Conservation (phyloP, 2,329 filamentous ascomycete genomes). For the Paraphaeosphaeria sporulosa region DNA sequence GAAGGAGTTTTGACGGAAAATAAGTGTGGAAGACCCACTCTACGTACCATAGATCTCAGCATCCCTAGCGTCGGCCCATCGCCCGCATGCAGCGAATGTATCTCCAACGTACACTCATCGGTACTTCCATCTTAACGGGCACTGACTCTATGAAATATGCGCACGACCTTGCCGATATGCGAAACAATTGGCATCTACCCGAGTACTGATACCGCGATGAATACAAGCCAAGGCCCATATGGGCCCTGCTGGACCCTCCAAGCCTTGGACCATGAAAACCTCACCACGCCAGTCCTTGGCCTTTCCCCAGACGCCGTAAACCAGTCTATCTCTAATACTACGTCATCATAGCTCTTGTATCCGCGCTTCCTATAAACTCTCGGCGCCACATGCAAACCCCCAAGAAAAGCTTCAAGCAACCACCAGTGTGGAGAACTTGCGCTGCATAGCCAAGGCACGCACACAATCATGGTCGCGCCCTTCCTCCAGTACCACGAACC, state of each 20-base stretch:
- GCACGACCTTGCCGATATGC: not conserved
- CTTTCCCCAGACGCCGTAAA: not conserved
- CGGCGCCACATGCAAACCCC: not conserved
- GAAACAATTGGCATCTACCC: not conserved
- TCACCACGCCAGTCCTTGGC: not conserved
- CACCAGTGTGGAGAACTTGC: not conserved
- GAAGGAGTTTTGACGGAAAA: no score
- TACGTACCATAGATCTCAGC: no score
- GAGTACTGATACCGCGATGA: not conserved
- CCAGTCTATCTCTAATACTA: not conserved
- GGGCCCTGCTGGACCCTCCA: not conserved
- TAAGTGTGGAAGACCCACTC: no score
- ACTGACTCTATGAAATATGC: not conserved
- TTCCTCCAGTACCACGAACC: conserved; percentile 7
- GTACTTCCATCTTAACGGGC: not conserved
- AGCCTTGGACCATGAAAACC: not conserved
- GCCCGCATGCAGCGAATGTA: not conserved
- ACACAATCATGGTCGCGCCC: not conserved
- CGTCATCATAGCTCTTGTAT: not conserved
- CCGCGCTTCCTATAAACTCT: not conserved
- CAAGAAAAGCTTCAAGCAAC: not conserved
- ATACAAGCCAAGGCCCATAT: not conserved
- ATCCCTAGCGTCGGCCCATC: not conserved
- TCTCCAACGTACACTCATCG: not conserved
- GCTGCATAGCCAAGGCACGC: not conserved